phyloP scores from a whole-genome alignment of 2,329 filamentous ascomycete species.

The Xylariaceae sp. region DNA sequence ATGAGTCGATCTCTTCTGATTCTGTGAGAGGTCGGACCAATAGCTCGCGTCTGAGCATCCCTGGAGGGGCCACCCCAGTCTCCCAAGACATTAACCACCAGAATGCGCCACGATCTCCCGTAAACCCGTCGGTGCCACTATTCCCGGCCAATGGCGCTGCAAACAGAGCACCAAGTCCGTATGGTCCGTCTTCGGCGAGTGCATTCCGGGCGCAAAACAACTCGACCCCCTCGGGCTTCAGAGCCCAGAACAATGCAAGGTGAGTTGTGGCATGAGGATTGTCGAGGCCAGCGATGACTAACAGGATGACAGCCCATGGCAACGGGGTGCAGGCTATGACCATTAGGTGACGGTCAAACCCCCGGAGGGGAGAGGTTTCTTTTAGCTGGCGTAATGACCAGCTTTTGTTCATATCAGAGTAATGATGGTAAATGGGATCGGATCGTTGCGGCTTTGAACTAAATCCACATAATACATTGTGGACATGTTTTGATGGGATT shows the following conservation, averaged over 20 bases:
- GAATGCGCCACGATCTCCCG: conserved; percentile 42
- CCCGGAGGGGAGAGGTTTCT: conserved; percentile 26
- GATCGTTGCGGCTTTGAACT: conserved; percentile 31
- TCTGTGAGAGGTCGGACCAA: conserved; percentile 42
- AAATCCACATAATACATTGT: conserved; percentile 23
- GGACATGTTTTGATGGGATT: conserved; percentile 24
- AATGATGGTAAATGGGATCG: conserved; percentile 32
- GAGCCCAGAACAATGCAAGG: conserved; percentile 44
- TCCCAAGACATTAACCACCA: conserved; percentile 27
- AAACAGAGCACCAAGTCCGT: conserved; percentile 30
- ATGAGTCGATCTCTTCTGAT: conserved; percentile 58
- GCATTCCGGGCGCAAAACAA: conserved; percentile 39
- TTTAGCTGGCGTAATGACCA: conserved; percentile 24
- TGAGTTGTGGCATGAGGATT: conserved; percentile 31
- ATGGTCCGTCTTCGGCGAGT: conserved; percentile 32
- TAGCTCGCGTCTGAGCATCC: conserved; percentile 25
- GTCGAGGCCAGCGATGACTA: conserved; percentile 23
- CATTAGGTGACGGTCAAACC: conserved; percentile 34
- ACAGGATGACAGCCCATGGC: conserved; percentile 45
- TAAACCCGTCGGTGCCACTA: conserved; percentile 48
- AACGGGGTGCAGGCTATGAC: conserved; percentile 54
- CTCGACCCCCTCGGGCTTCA: conserved; percentile 38
- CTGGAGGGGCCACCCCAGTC: conserved; percentile 11
- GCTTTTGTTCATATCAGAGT: conserved; percentile 29
- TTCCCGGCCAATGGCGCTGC: conserved; percentile 40